A percentile compares a stretch with the other conserved stretches of the same genome.
Evolutionary conservation across 331 rosid genomes (phyloP).

Genomic region (Acacia concinna): DNA sequence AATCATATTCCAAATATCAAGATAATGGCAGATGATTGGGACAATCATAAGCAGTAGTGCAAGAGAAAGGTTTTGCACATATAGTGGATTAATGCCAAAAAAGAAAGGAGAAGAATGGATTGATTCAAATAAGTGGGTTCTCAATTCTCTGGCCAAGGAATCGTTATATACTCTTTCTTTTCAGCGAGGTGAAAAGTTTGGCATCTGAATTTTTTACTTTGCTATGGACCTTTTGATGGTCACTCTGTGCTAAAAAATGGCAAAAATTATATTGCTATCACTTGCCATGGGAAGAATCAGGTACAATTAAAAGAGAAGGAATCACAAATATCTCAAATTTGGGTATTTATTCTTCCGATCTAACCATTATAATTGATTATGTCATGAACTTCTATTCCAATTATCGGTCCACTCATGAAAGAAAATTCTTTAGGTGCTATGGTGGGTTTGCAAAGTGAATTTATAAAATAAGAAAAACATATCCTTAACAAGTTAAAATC

Average conservation of each 20-base stretch:
- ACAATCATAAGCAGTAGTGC: not conserved
- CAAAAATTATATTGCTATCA: slow-evolving; percentile 9
- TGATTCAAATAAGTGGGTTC: slow-evolving; percentile 30
- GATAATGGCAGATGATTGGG: not conserved
- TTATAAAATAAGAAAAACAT: not conserved
- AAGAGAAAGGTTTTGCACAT: not conserved
- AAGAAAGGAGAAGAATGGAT: slow-evolving; percentile 29
- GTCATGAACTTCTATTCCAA: not conserved
- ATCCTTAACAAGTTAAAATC: too few relatives aligned
- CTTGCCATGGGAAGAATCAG: not conserved
- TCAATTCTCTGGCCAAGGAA: slow-evolving; percentile 14
- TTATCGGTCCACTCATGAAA: slow-evolving; percentile 20
- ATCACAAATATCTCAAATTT: not conserved
- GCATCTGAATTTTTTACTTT: slow-evolving; percentile 42
- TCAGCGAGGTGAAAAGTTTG: slow-evolving; percentile 24
- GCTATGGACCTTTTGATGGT: slow-evolving; percentile 27
- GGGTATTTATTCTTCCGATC: not conserved
- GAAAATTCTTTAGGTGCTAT: slow-evolving; percentile 2
- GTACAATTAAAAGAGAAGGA: not conserved
- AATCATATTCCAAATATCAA: not conserved
- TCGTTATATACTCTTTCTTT: not conserved
- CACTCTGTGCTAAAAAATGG: slow-evolving; percentile 12
- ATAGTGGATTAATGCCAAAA: slow-evolving; percentile 20
- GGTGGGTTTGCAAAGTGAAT: slow-evolving; percentile 10
- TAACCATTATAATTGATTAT: not conserved